Base-by-base conservation (phyloP, 371 early-diverging fungal species). In the Apophysomyces sp. region DNA sequence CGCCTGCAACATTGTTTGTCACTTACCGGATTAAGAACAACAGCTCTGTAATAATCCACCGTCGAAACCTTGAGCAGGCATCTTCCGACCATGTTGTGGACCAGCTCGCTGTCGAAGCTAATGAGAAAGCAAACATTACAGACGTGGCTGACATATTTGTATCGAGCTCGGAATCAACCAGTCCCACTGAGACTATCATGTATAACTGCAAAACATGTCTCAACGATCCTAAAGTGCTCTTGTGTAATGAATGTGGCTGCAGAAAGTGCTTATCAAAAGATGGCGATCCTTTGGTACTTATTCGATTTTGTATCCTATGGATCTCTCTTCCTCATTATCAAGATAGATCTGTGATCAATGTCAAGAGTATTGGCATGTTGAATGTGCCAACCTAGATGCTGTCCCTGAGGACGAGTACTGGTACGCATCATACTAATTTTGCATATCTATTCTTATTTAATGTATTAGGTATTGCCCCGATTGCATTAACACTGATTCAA, bases 321-420 rank as follows among this genome's bases (percentile, higher is more conserved):
- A 18, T 9, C 21, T 44, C 9, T 44, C 21, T 21, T 44, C 24
- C n/a, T 21, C 24, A 11, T 8, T 31, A 9, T 18, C 7, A 44
- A 4, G 4, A 34, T 54, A 69, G 71, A 74, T 74, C 16, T 88
- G 88, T 65, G 88, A 88, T 62, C 82, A 88, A 58, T 88, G 86
- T 58, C 77, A 85, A 27, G 57, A 51, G 8, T 86, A 81, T 54
- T 86, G 67, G 74, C 86, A 87, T 62, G 61, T 74, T 55, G 58
- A 66, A 30, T 87, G 88, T 57, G 72, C 82, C 6, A 71, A 69
- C 0, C 55, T 85, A 36, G 52, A 58, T 3, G 57, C 62, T 30
- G 59, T 75, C 0, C 86, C 86, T 4, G 68, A 66, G 37, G 80
- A 62, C 15, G 72, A 85, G 24, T 84, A 81, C 68, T 77, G 74